Evolutionary conservation across 2,329 filamentous ascomycete species (phyloP).

Genomic region (Fusarium udum): DNA sequence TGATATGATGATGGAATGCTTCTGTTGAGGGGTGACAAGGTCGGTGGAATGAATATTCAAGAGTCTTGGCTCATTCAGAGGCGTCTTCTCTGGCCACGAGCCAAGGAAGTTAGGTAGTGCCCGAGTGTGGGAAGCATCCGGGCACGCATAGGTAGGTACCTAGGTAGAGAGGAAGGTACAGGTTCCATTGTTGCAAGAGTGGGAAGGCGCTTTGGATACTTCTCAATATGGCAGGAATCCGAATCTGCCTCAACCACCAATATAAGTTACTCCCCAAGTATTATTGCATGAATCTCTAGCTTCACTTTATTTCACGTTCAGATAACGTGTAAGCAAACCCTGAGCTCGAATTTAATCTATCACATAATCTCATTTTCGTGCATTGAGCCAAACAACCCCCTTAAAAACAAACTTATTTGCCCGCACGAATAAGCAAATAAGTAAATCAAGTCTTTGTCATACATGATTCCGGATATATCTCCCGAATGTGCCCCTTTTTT

Average conservation of each 20-base stretch:
- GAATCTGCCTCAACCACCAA: not conserved
- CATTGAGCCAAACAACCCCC: constrained; percentile 27
- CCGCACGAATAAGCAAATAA: constrained; percentile 36
- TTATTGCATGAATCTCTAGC: not conserved
- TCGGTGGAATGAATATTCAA: not conserved
- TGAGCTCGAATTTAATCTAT: constrained; percentile 35
- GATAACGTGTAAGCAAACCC: constrained; percentile 16
- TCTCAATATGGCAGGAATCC: not conserved
- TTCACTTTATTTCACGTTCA: not conserved
- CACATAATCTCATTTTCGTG: constrained; percentile 34
- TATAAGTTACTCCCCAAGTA: not conserved
- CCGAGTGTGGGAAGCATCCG: not conserved
- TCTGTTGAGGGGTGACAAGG: not conserved
- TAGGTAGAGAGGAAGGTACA: not conserved
- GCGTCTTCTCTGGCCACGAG: not conserved
- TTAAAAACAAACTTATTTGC: constrained; percentile 32
- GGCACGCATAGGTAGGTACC: not conserved
- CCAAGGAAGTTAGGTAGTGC: not conserved
- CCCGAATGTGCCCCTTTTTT: constrained; percentile 47
- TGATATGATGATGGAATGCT: not conserved
- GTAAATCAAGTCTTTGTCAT: constrained; percentile 47
- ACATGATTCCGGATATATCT: constrained; percentile 48
- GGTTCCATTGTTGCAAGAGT: not conserved
- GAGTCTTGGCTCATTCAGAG: too few species aligned
- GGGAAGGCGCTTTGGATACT: not conserved